phyloP scores from a whole-genome alignment of 371 early-diverging fungal species.

The Enteropsectra breve region DNA sequence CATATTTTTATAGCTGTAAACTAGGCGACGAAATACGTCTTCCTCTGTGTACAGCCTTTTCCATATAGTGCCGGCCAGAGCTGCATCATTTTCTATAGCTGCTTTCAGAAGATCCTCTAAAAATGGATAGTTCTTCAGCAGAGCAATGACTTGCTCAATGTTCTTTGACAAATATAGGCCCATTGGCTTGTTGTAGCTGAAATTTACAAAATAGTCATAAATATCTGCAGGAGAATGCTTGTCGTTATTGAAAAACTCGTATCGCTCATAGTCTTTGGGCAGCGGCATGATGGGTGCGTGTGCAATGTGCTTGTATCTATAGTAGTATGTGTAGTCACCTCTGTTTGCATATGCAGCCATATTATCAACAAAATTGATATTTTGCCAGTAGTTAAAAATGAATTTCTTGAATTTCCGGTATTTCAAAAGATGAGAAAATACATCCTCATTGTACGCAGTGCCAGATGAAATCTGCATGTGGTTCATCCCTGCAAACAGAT shows the following conservation, averaged over 20 bases:
- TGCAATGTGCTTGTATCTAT: background rate
- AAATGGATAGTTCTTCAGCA: background rate
- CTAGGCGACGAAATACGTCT: background rate
- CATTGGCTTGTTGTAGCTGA: background rate
- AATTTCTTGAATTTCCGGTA: background rate
- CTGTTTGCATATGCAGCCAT: slow-evolving; percentile 8
- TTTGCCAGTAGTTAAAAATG: background rate
- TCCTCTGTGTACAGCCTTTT: background rate
- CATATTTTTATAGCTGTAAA: background rate
- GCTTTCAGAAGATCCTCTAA: slow-evolving; percentile 2
- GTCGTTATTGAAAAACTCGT: slow-evolving; percentile 2
- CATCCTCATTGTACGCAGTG: background rate
- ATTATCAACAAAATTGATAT: background rate
- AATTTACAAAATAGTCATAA: background rate
- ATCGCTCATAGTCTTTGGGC: background rate
- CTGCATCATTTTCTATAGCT: background rate
- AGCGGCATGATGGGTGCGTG: background rate
- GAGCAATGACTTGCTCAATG: background rate
- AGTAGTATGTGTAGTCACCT: slow-evolving; percentile 1
- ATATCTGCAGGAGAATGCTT: background rate
- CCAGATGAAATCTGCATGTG: background rate
- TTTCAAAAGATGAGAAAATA: background rate
- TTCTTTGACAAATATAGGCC: background rate
- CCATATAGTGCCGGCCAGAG: background rate
- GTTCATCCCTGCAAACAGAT: background rate